phyloP scores from a whole-genome alignment of 2,329 filamentous ascomycete genomes.

The Curvularia eragrostidis region DNA sequence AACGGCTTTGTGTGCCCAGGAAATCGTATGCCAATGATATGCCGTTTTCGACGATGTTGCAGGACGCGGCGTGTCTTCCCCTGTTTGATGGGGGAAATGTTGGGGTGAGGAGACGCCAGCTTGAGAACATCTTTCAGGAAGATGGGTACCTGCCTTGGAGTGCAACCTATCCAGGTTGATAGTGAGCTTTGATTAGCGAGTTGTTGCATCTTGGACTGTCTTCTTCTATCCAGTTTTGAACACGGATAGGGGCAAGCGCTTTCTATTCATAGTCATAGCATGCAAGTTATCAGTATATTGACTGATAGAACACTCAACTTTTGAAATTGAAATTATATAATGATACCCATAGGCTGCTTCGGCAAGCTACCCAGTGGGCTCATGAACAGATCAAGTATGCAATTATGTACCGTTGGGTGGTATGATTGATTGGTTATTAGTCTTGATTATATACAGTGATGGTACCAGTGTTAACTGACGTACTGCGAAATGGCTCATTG shows the following conservation, averaged over 20 bases:
- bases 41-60: constrained; percentile 69
- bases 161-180: constrained; percentile 18
- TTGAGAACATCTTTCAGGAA: constrained; percentile 55
- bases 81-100: constrained; percentile 69
- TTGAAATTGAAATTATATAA: background rate
- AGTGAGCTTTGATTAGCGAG: no score
- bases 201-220: background rate
- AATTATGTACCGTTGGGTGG: no score
- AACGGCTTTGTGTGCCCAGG: constrained; percentile 15
- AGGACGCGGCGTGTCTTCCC: constrained; percentile 89
- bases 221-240: background rate
- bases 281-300: background rate
- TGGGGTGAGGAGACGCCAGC: constrained; percentile 58
- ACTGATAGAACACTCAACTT: background rate
- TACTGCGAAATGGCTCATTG: background rate
- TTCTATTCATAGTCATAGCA: background rate
- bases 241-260: background rate
- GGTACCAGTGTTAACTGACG: background rate
- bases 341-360: background rate
- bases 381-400: background rate
- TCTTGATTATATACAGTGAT: background rate
- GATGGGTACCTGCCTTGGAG: constrained; percentile 58
- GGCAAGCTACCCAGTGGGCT: background rate
- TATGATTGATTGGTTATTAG: background rate
- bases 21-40: constrained; percentile 52